Conservation (phyloP, 768 basidiomycete genomes). For the Trichaptum fuscoviolaceum region DNA sequence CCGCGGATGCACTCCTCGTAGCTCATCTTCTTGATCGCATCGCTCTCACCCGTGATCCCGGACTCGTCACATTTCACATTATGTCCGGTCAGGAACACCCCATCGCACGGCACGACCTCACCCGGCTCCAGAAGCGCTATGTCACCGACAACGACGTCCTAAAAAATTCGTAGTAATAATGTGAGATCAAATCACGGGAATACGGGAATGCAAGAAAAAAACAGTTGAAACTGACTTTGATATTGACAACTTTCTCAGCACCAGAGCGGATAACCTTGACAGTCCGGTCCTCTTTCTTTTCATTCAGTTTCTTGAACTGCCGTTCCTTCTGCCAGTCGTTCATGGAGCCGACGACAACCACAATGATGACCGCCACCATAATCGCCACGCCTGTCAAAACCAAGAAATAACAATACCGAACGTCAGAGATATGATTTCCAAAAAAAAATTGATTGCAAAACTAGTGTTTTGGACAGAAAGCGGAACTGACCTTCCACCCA, state of each 20-base stretch:
- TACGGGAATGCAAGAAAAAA: too few species aligned
- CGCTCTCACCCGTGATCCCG: conserved; percentile 93
- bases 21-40: conserved; percentile 84
- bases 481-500: conserved; percentile 74
- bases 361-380: conserved; percentile 68
- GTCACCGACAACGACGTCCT: conserved; percentile 94
- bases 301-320: conserved; percentile 89
- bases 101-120: conserved; percentile 94
- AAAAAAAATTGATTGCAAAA: neutral
- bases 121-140: conserved; percentile 90
- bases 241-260: conserved; percentile 65
- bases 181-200: too few species aligned
- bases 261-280: conserved; percentile 80
- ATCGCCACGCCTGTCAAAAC: conserved; percentile 52
- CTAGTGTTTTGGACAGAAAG: conserved; percentile 22
- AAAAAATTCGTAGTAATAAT: too few species aligned
- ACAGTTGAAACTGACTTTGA: conserved; percentile 50
- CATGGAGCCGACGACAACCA: conserved; percentile 85
- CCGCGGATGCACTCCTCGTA: conserved; percentile 69
- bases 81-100: conserved; percentile 88
- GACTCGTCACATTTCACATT: conserved; percentile 96
- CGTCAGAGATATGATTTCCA: neutral
- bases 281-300: conserved; percentile 90
- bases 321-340: conserved; percentile 99
- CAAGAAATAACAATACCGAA: too few species aligned